Evolutionary conservation across 495 filamentous ascomycete species (phyloP), one percentile per base, ranked within the genome.

Genomic region (Xylaria nigripes): DNA sequence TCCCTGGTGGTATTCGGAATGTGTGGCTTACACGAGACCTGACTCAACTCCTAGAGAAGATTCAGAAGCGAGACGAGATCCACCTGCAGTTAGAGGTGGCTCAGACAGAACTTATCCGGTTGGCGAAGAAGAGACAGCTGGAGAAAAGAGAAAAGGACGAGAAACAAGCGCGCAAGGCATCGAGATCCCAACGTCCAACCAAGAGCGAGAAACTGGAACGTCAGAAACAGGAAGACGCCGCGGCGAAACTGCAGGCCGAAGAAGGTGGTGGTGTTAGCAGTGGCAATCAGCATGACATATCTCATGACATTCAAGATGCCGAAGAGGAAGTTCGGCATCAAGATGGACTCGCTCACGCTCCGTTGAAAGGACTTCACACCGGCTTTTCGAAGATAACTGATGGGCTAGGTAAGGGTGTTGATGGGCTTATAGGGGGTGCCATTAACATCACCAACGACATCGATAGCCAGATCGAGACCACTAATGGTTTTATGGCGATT

Each of bases 11-110:
- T 45, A 84, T 98, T 66, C 82, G 90, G 50, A 96, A 96, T 66
- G 90, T 97, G 30, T 98, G 91, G 89, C 85, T 96, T 56, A 96
- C 96, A 49, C 84, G 93, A 21, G 88, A 97, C 63, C 92, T 86
- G 54, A 89, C 93, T 50, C 83, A 87, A 23, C 80, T 98, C 12
- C 78, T 87, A 48, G 86, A 90, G 51, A 98, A 98, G 64, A 87
- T 97, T 40, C 81, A 87, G 58, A 72, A 76, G 61, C 81, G 93
- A 19, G 81, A 90, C 54, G 68, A 77, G 18, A 67, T 94, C n/a
- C 89, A 90, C 18, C 65, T 75, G 53, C 72, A 76, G 46, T 77
- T 98, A 2, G 93, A 98, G 64, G 70, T 66, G 15, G 93, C 94
- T 5, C 86, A 95, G 70, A 97, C 89, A 0, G 81, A 86, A 40